Conservation (phyloP, 2,329 filamentous ascomycete genomes). For the Nemania abortiva region DNA sequence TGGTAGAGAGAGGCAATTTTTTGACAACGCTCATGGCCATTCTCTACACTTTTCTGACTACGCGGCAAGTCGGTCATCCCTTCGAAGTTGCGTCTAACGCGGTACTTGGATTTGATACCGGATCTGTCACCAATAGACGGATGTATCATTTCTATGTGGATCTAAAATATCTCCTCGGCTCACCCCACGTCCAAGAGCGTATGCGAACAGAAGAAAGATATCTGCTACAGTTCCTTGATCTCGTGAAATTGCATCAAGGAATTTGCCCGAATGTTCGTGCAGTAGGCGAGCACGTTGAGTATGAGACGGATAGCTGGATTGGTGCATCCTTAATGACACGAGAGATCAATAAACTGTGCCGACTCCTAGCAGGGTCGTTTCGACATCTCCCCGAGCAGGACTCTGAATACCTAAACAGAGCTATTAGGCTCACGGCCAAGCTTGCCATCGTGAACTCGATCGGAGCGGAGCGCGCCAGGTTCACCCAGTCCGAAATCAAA, state of each 20-base stretch:
- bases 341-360: constrained; percentile 92
- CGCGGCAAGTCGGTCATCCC: constrained; percentile 93
- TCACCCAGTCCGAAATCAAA: constrained; percentile 88
- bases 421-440: constrained; percentile 81
- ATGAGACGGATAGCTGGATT: constrained; percentile 98
- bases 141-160: constrained; percentile 99
- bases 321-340: constrained; percentile 93
- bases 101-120: constrained; percentile 91
- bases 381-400: constrained; percentile 75
- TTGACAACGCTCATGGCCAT: constrained; percentile 95
- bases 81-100: constrained; percentile 88
- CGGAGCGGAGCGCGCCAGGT: constrained; percentile 87
- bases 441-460: constrained; percentile 89
- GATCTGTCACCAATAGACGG: constrained; percentile 91
- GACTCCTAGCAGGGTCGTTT: constrained; percentile 90
- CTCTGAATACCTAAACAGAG: constrained; percentile 73
- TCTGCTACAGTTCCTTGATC: constrained; percentile 91
- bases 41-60: constrained; percentile 96
- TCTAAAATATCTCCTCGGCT: constrained; percentile 89
- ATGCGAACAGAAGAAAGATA: constrained; percentile 88
- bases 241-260: constrained; percentile 95
- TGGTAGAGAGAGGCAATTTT: constrained; percentile 95
- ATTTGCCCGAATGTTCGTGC: constrained; percentile 95
- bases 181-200: constrained; percentile 86
- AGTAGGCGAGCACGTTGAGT: constrained; percentile 95